phyloP scores from a whole-genome alignment of 805 yeast species.

The Hanseniaspora lindneri region DNA sequence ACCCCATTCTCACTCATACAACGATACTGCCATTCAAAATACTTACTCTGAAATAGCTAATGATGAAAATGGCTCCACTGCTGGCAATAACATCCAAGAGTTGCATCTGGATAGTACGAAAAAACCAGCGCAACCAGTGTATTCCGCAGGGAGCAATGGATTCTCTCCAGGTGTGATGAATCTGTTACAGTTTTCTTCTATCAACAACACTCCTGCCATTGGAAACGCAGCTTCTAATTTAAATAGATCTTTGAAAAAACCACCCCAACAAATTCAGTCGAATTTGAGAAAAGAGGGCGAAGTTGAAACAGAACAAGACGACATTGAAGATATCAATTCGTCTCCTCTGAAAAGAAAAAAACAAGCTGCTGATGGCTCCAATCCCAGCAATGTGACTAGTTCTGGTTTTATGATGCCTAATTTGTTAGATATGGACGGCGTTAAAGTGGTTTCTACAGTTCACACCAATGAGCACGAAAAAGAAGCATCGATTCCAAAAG shows the following conservation, averaged over 20 bases:
- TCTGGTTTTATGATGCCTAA: constrained; percentile 3
- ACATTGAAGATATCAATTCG: constrained; percentile 5
- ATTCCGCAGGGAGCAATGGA: constrained; percentile 20
- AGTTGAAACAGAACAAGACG: background rate
- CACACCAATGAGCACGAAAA: background rate
- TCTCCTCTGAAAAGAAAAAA: constrained; percentile 12
- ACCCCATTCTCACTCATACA: background rate
- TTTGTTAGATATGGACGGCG: constrained; percentile 2
- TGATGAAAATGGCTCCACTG: constrained; percentile 4
- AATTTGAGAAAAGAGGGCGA: constrained; percentile 1
- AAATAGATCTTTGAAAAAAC: constrained; percentile 1
- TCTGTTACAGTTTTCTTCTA: constrained; percentile 63
- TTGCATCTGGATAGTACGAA: constrained; percentile 13
- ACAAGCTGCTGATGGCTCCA: background rate
- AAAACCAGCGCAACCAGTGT: constrained; percentile 19
- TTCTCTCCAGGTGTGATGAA: constrained; percentile 88
- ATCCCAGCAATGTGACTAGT: background rate
- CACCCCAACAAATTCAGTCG: background rate
- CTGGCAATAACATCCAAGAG: constrained; percentile 18
- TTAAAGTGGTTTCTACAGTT: background rate
- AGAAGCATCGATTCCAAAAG: no score
- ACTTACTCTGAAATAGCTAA: constrained; percentile 2
- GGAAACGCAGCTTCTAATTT: background rate
- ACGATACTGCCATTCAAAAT: constrained; percentile 2
- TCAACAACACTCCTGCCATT: constrained; percentile 27